Base-by-base conservation (phyloP, 192 early-diverging fungal species). In the Coemansia sp. region DNA sequence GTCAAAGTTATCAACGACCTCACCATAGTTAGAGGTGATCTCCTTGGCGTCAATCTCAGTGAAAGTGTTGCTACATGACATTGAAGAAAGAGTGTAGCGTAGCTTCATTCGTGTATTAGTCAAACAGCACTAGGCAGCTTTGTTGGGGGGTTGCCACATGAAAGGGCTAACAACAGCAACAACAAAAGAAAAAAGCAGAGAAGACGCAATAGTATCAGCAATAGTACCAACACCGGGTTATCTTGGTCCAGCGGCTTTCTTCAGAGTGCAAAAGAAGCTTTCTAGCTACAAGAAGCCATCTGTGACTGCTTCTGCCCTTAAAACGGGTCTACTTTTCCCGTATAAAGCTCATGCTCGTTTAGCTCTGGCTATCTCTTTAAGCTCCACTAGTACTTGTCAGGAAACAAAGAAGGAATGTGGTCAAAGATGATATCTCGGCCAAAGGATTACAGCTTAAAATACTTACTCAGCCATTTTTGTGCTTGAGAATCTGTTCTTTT, bases 1-100 rank as follows among this genome's bases (percentile, higher is more conserved):
- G 73, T 98, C 96, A 73, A 98, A 98, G 86, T 89, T 93, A 71
- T 96, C 94, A 72, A 93, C 87, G 68, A 96, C 85, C 83, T 95
- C 92, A 80, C 94, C 92, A 89, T 89, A 97, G 92, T 95, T 98
- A 86, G 96, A 89, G 90, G 90, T 54, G 49, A 88, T 85, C 19
- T 73, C 66, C 73, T 78, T 78, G 18, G 61, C 76, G 63, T 78
- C 73, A 52, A 75, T 66, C n/a, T 77, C 63, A 41, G 51, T 58
- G 39, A 71, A 71, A 48, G 65, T 41, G 41, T 39, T 32, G 64
- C 71, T 73, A 67, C 45, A 68, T 3, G 7, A 13, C 18, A 19
- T 18, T 8, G 54, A 39, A 36, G n/a, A 32, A 19, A 62, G 26
- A 26, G 22, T 8, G 18, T 5, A 52, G 13, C 15, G 45, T 32